Base-by-base conservation (phyloP, 176 grass and related monocot species). In the Tillandsia leiboldiana region DNA sequence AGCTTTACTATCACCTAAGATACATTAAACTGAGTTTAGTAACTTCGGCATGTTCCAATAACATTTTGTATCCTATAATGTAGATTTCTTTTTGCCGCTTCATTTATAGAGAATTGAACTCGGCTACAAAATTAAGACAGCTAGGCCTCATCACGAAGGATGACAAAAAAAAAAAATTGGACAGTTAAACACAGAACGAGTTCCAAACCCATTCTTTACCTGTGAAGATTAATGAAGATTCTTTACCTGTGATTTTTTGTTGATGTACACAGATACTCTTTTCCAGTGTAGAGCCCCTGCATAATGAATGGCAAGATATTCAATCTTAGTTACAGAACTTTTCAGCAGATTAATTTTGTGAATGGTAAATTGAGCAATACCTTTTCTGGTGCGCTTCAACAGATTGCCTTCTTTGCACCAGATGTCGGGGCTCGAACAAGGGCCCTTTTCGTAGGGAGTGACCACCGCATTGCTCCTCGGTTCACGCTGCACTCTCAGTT, bases 331-430 rank as follows among this genome's bases (percentile, higher is more conserved):
- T 59, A 11, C 33, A 61, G 56, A 61, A 17, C n/a, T 59, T 59
- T 59, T 59, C 54, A 17, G 9, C 20, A 15, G 15, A 59, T 59
- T 59, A 42, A 18, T 7, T 61, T 9, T 14, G 10, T 61, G 56
- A 61, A 61, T 9, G 22, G 56, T 61, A 61, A 61, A 61, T 42
- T 42, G 4, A 61, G 13, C 9, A 10, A 20, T 67, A 99, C 94
- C 94, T 90, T 87, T 99, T 49, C 79, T 78, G 2, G 90, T 90
- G 73, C 94, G 94, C 76, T 99, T 99, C 2, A 90, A 70, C 75
- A 99, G 58, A 49, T 88, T 84, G 15, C 94, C 90, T 71, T 99
- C 94, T 73, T 93, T 99, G 89, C 94, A 99, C 94, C 94, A 99
- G 47, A 99, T 87, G 24, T 99, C 84, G 24, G 90, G 75, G 67